Conservation (phyloP, 129 eudicot genomes). For the Silybum marianum region DNA sequence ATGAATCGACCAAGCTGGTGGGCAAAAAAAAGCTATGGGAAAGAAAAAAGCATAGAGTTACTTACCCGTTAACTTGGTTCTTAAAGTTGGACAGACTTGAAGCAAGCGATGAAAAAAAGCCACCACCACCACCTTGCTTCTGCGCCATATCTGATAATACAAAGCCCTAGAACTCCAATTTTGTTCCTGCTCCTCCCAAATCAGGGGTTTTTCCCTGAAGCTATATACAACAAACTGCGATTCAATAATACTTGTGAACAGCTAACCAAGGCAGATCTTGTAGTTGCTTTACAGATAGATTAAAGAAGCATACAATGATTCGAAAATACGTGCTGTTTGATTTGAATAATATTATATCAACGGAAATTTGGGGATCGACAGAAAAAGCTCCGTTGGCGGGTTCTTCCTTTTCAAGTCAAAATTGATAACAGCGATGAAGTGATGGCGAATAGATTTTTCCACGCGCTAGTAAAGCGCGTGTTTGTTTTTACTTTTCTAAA, state of each 20-base stretch:
- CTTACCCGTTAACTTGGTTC: conserved; percentile 67
- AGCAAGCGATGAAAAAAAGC: conserved; percentile 60
- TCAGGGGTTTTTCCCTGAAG: conserved; percentile 13
- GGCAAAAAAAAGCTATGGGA: not conserved
- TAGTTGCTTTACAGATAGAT: conserved; percentile 34
- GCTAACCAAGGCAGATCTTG: conserved; percentile 31
- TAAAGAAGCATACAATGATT: conserved; percentile 6
- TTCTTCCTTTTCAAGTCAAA: conserved; percentile 41
- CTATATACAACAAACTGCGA: conserved; percentile 12
- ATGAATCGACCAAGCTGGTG: too few species aligned
- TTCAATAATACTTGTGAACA: conserved; percentile 23
- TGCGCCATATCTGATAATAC: conserved; percentile 42
- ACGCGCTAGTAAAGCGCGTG: conserved; percentile 27
- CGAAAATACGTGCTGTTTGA: conserved; percentile 27
- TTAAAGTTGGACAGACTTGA: conserved; percentile 53
- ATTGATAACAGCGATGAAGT: conserved; percentile 30
- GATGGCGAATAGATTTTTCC: conserved; percentile 1
- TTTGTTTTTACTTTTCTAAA: not conserved
- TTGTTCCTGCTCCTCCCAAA: conserved; percentile 7
- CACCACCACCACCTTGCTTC: conserved; percentile 52
- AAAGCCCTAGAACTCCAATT: conserved; percentile 27
- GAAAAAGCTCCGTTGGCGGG: conserved; percentile 50
- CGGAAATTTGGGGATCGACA: conserved; percentile 23
- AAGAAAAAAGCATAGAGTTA: not conserved
- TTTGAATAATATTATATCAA: conserved; percentile 15